phyloP scores from a whole-genome alignment of 768 basidiomycete species.

The Auricularia heimuer region DNA sequence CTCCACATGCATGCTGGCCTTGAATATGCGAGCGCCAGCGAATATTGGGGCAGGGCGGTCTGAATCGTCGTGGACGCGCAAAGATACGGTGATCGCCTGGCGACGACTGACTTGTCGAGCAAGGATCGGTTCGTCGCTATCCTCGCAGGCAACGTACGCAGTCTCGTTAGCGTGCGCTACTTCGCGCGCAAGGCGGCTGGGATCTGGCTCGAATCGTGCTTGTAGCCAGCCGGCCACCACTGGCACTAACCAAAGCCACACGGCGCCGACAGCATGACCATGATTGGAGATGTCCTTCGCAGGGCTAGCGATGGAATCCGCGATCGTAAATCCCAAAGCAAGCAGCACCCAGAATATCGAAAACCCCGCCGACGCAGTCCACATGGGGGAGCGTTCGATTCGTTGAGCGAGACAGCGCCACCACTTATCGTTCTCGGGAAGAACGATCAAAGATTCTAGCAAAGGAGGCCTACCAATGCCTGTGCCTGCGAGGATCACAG shows the following conservation, averaged over 20 bases:
- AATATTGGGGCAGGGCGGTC: constrained; percentile 16
- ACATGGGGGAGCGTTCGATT: constrained; percentile 30
- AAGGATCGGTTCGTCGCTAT: not conserved
- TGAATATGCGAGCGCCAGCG: constrained; percentile 15
- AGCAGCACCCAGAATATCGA: constrained; percentile 36
- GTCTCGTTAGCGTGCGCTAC: constrained; percentile 20
- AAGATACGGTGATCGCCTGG: not conserved
- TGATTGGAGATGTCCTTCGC: constrained; percentile 19
- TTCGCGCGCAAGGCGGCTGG: constrained; percentile 21
- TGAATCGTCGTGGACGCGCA: constrained; percentile 7
- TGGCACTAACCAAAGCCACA: constrained; percentile 37
- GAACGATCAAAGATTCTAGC: constrained; percentile 33
- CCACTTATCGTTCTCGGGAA: constrained; percentile 34
- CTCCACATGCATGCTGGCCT: constrained; percentile 13
- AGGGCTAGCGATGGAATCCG: constrained; percentile 14
- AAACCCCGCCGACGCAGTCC: constrained; percentile 30
- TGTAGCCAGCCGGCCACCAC: constrained; percentile 33
- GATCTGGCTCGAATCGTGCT: constrained; percentile 31
- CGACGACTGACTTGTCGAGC: not conserved
- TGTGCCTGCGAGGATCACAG: constrained; percentile 22
- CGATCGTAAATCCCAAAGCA: constrained; percentile 32
- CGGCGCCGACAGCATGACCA: constrained; percentile 30
- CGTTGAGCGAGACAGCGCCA: constrained; percentile 26
- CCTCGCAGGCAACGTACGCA: not conserved
- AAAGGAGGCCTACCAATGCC: not conserved